Conservation (phyloP, 352 stramenopile genomes). For the Phytophthora brassicae region DNA sequence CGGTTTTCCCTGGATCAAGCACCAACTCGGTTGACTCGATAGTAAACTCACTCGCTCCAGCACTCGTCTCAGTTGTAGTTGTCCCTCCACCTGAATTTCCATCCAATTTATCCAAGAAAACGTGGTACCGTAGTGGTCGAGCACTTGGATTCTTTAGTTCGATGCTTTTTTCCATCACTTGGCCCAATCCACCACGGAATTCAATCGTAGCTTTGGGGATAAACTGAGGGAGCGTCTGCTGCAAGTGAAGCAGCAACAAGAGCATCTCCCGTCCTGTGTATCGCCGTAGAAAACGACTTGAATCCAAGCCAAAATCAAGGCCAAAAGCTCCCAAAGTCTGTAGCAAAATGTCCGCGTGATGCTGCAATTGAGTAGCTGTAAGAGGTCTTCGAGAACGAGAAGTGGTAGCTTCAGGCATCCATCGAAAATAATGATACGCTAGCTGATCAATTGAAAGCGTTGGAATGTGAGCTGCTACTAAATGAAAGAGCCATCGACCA, state of each 20-base stretch:
- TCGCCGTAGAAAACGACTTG: conserved; percentile 45
- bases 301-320: conserved; percentile 77
- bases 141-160: conserved; percentile 92
- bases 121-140: conserved; percentile 83
- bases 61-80: not conserved
- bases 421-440: conserved; percentile 75
- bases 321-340: conserved; percentile 68
- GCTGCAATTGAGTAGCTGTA: conserved; percentile 40
- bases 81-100: not conserved
- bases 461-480: conserved; percentile 88
- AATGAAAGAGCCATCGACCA: conserved; percentile 79
- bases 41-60: conserved; percentile 53
- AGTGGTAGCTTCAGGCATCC: conserved; percentile 22
- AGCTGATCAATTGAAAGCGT: conserved; percentile 62
- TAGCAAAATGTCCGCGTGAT: conserved; percentile 62
- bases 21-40: conserved; percentile 70
- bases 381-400: conserved; percentile 24
- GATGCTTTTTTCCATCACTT: conserved; percentile 91
- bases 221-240: conserved; percentile 90
- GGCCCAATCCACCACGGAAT: conserved; percentile 87
- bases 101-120: conserved; percentile 73
- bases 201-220: conserved; percentile 94
- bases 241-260: conserved; percentile 89
- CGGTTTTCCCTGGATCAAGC: conserved; percentile 76
- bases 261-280: conserved; percentile 78